Evolutionary conservation across 2,329 filamentous ascomycete genomes (phyloP).

Genomic region (Penicillium brevicompactum): DNA sequence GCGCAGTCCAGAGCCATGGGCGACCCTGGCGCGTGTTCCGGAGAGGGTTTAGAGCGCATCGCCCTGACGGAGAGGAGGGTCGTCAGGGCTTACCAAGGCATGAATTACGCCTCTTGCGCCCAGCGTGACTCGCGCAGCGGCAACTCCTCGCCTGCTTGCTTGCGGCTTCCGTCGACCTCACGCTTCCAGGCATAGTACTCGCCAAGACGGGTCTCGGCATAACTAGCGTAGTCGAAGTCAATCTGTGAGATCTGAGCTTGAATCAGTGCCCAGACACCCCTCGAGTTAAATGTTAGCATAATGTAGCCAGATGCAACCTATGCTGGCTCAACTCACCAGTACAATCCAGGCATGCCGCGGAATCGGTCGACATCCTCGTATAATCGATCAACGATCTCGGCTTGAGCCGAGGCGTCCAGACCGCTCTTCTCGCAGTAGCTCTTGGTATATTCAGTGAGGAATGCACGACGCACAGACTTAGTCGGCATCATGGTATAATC

Average conservation of each 20-base stretch:
- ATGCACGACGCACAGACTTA: slow-evolving; percentile 71
- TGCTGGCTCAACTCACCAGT: slow-evolving; percentile 51
- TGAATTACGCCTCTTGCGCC: slow-evolving; percentile 58
- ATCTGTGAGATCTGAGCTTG: slow-evolving; percentile 93
- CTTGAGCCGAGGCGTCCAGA: slow-evolving; percentile 47
- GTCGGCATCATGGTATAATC: slow-evolving; percentile 84
- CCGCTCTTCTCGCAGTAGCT: slow-evolving; percentile 64
- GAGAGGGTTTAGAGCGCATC: background rate
- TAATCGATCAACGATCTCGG: slow-evolving; percentile 68
- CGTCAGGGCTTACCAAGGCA: background rate
- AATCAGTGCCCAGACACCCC: slow-evolving; percentile 95
- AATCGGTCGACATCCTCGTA: slow-evolving; percentile 82
- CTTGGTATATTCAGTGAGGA: slow-evolving; percentile 79
- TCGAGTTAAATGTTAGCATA: slow-evolving; percentile 41
- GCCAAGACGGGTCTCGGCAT: slow-evolving; percentile 80
- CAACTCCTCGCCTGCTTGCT: slow-evolving; percentile 58
- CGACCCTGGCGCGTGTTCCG: background rate
- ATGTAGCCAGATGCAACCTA: no score
- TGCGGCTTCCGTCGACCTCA: slow-evolving; percentile 67
- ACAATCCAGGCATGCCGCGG: slow-evolving; percentile 86
- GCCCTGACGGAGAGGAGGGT: background rate
- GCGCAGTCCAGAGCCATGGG: background rate
- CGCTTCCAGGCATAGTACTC: slow-evolving; percentile 94
- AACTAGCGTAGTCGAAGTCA: slow-evolving; percentile 92
- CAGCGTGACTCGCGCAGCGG: slow-evolving; percentile 79